A percentile compares a stretch with the other conserved stretches of the same genome.
These are phyloP conservation scores for Przewalskia tangutica DNA, from an alignment of 257 asterid genomes.

Conservation along the genomic window DNA sequence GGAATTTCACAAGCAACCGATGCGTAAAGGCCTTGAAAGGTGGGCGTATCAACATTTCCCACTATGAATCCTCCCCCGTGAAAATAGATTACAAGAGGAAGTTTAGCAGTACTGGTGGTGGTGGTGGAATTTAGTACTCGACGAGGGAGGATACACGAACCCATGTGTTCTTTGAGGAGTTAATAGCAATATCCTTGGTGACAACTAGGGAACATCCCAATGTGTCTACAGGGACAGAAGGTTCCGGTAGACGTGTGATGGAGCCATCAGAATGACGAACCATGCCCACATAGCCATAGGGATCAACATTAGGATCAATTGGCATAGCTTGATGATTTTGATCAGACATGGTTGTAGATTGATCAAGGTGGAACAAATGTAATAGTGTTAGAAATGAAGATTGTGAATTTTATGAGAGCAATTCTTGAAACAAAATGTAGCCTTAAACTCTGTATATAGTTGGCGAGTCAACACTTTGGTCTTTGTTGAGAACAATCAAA, in stretches of 20 bases:
- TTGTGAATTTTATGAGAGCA: background rate
- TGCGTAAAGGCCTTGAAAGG: constrained; percentile 4
- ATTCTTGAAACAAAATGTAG: background rate
- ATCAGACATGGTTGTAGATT: background rate
- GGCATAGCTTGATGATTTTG: background rate
- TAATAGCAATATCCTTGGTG: constrained; percentile 15
- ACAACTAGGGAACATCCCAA: background rate
- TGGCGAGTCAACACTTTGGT: background rate
- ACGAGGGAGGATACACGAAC: constrained; percentile 8
- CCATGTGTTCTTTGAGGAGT: constrained; percentile 10
- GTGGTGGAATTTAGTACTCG: background rate
- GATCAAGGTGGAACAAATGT: no score
- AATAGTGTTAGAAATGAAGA: background rate
- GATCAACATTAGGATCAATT: constrained; percentile 7
- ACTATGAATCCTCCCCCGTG: constrained; percentile 22
- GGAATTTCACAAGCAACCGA: constrained; percentile 7
- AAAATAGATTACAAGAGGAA: constrained; percentile 18
- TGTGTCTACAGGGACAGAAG: background rate
- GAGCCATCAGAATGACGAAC: constrained; percentile 13
- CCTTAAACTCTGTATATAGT: background rate
- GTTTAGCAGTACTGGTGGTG: background rate
- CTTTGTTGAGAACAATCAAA: background rate
- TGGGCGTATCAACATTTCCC: background rate
- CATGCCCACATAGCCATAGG: constrained; percentile 10
- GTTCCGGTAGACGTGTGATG: background rate